Evolutionary conservation across 139 green algal genomes (phyloP).

Genomic region (Chlorella sorokiniana): DNA sequence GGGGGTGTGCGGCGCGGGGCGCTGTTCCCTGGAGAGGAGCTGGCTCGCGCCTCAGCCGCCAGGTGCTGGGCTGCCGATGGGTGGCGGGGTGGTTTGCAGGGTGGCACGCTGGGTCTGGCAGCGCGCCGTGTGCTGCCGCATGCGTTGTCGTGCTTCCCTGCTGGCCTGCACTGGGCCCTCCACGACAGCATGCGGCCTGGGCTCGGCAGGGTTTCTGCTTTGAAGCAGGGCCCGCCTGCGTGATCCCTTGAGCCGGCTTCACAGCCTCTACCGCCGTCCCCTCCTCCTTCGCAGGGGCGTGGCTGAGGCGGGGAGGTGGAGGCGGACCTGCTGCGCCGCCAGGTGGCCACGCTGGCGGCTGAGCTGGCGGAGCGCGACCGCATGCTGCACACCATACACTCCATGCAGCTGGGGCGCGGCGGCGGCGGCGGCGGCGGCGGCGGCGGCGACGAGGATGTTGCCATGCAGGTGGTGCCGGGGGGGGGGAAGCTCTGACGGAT

Average conservation of each 20-base stretch:
- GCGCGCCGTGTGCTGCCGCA: not conserved
- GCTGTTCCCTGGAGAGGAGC: not conserved
- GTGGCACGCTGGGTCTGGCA: not conserved
- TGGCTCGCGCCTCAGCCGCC: not conserved
- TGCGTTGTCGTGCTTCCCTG: not conserved
- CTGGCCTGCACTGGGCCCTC: not conserved
- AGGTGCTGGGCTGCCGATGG: not conserved
- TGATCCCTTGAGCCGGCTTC: not conserved
- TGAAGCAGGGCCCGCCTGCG: too few relatives aligned
- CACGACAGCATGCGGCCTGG: not conserved
- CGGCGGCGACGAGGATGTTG: constrained; percentile 32
- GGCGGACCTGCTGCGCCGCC: constrained; percentile 38
- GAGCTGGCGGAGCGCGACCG: constrained; percentile 49
- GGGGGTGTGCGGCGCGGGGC: constrained; percentile 16
- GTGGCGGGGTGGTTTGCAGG: not conserved
- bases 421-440: constrained; percentile 7
- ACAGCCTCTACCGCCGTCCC: not conserved
- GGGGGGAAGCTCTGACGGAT: not conserved
- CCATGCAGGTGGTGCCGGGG: constrained; percentile 16
- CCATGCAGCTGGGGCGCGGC: constrained; percentile 2
- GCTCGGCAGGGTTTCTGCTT: too few relatives aligned
- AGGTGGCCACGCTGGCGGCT: constrained; percentile 41
- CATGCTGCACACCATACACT: constrained; percentile 29
- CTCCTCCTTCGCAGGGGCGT: not conserved
- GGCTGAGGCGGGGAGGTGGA: constrained; percentile 22